Base-by-base conservation (phyloP, 345 rosid genomes). In the Turnera subulata region DNA sequence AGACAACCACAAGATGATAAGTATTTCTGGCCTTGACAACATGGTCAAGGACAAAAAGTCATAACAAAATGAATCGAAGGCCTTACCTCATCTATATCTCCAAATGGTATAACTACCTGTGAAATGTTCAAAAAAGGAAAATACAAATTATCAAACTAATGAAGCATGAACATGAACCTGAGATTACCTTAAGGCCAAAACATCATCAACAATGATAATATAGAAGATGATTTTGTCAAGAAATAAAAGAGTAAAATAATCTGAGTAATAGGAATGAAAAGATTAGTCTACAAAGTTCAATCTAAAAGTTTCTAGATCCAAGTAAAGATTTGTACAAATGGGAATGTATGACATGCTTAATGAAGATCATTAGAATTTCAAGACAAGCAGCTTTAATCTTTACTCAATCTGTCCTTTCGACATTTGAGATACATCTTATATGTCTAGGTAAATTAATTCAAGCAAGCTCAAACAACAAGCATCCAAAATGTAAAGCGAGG, bases 51-150 rank as follows among this genome's bases (percentile, higher is more conserved):
- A 37, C 40, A n/a, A n/a, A n/a, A n/a, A 13, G 40, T 49, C 33
- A 53, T 45, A 17, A 54, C 37, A 52, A 21, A 20, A 55, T 6
- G 51, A 66, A 51, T 11, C 37, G 46, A 73, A 48, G 57, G 26
- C 23, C 59, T 22, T 67, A 93, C 97, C 97, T 87, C 97, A 67
- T 93, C 94, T 62, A 93, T 85, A 77, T 93, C 99, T 79, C 86
- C 94, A 15, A 93, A 75, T 50, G 99, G 99, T 72, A 93, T 76
- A 58, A 84, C 53, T 59, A 93, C 96, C 99, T 93, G 73, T 38
- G 40, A 76, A 56, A 45, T 33, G 66, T 9, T 11, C 17, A 16
- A 64, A 32, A 64, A 32, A 53, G 0, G 10, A 64, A 66, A 38
- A 54, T 29, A 3, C 4, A 29, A 29, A 29, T 29, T 8, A 29